phyloP scores from a whole-genome alignment of 768 basidiomycete genomes.

The Trametes punicea region DNA sequence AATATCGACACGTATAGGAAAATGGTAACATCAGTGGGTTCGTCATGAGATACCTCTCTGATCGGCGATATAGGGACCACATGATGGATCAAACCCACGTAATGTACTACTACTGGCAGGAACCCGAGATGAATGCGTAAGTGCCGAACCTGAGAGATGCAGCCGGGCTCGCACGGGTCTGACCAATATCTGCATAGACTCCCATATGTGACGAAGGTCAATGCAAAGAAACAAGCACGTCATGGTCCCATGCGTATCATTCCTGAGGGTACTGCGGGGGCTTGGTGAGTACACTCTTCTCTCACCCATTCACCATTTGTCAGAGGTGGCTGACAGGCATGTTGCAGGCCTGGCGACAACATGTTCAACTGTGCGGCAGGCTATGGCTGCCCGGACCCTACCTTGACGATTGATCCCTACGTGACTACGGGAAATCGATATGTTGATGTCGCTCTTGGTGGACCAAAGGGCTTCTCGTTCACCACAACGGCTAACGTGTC shows the following conservation, averaged over 20 bases:
- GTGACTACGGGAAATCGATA: conserved; percentile 50
- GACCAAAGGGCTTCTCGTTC: conserved; percentile 55
- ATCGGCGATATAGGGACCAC: conserved; percentile 21
- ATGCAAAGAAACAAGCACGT: conserved; percentile 52
- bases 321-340: too few relatives aligned
- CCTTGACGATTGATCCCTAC: conserved; percentile 54
- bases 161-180: neutral
- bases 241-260: conserved; percentile 63
- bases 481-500: conserved; percentile 44
- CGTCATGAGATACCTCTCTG: neutral
- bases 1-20: conserved; percentile 34
- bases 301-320: neutral
- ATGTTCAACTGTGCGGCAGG: conserved; percentile 48
- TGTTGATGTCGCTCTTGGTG: conserved; percentile 61
- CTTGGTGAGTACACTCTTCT: conserved; percentile 42
- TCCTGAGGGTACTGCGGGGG: conserved; percentile 56
- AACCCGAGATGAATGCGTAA: conserved; percentile 61
- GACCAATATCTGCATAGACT: too few relatives aligned
- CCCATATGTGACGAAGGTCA: conserved; percentile 49
- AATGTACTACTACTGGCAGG: conserved; percentile 70
- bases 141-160: conserved; percentile 16
- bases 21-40: conserved; percentile 43
- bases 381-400: conserved; percentile 49
- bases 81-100: conserved; percentile 77
- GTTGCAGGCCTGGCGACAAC: conserved; percentile 67